Base-by-base conservation (phyloP, 2,329 filamentous ascomycete species). In the Chaetomiaceae sp. region DNA sequence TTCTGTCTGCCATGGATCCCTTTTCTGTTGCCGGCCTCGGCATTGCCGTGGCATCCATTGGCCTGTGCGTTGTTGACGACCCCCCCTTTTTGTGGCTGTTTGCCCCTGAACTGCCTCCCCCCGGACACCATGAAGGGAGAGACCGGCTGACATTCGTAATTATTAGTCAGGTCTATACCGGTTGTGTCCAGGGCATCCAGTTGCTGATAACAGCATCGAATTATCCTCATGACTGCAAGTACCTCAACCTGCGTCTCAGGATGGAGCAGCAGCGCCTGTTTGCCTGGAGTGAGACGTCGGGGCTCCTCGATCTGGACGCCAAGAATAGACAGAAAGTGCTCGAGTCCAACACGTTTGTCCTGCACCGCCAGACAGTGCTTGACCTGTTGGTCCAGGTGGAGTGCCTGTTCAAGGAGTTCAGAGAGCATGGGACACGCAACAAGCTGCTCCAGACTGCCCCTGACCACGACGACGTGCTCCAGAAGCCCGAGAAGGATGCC, bases 221-320 rank as follows among this genome's bases (percentile, higher is more conserved):
- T 41, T 74, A 75, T 51, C 72, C 73, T n/a, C 69, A 77, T 55
- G 73, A 76, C 42, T 75, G 69, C 61, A 71, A 67, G 53, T 76
- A 76, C 59, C 70, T 77, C 53, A 76, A 76, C 55, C 60, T 77
- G 58, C 69, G 75, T 45, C 61, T 77, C 45, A 71, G 73, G 48
- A 75, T 77, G 71, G 75, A 77, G 60, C 73, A 78, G 63, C 73
- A 77, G 56, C 68, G 75, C 21, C 67, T 77, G 13, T 76, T 75
- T 54, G 73, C 73, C 36, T 77, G 75, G 74, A 75, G 73, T 56
- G 74, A 77, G 58, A 73, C 73, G 2, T 76, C 74, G 10, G 75
- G 74, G 8, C 61, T 78, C 16, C 65, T 76, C 11, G 74, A 75
- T 51, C 63, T 76, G 11, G 72, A 74, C 47, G 62, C 60, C 20